Base-by-base conservation (phyloP, 176 grass and related monocot genomes). In the Canna indica region DNA sequence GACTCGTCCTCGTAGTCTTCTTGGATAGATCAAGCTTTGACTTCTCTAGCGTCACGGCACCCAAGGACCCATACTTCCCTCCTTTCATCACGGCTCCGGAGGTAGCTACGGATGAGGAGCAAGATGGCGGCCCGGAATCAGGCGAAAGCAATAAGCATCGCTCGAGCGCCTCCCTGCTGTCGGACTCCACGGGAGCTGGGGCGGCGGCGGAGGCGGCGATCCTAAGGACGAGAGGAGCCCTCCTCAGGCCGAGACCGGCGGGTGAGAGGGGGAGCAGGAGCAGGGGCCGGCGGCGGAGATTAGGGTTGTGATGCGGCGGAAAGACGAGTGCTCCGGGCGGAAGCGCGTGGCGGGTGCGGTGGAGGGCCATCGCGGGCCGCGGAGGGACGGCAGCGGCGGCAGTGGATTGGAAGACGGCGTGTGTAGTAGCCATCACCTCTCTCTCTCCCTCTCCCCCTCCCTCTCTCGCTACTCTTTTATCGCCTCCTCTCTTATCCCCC, bases 21-120 rank as follows among this genome's bases (percentile, higher is more conserved):
- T 85, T 79, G 17, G 78, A 85, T 5, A 83, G 71, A 44, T 87
- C 84, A n/a, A 87, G 78, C 89, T 99, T 87, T 31, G 91, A 69
- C 80, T 85, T 83, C 78, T 90, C 79, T 16, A 90, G 73, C 54
- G 86, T 81, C 60, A 85, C 79, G 14, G 82, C 80, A 27, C 89
- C 90, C 31, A 90, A 68, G 1, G 84, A 47, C n/a, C 87, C 79
- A 48, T 80, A 84, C 74, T 84, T 86, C 59, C 85, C 82, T 42
- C 90, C 83, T 26, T 83, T 85, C 72, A 83, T 84, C 83, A 89
- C 85, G 31, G 75, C 70, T 5, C 69, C 74, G 1, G 83, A 83
- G 7, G 75, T 77, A 47, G 53, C 59, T 18, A 64, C 27, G 3
- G 75, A 50, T 17, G 61, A 72, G 14, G 64, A 54, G 57, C 11